Base-by-base conservation (phyloP, 2,329 filamentous ascomycete species). In the Calonectria crousiana region DNA sequence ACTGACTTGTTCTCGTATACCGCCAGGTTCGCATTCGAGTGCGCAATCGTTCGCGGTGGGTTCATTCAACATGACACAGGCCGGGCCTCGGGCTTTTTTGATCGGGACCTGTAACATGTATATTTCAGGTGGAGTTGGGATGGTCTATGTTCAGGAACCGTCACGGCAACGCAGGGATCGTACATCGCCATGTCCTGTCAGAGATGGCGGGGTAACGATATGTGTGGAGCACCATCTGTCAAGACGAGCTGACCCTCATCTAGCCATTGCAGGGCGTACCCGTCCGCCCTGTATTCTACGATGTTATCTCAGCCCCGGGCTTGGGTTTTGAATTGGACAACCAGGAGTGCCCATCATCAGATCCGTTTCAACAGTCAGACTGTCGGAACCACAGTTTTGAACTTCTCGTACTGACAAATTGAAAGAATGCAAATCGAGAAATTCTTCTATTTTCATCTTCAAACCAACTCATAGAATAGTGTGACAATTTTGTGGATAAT, bases 61-160 rank as follows among this genome's bases (percentile, higher is more conserved):
- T 20, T 41, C 34, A 26, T 18, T 62, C 56, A 41, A 62, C 34
- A 62, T 62, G 56, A 62, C 18, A 23, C 38, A 6, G 13, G 14
- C 56, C 41, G 41, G 23, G n/a, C 14, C 56, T 38, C 36, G n/a
- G 14, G 5, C 44, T 47, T 28, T 62, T 41, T 26, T 16, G n/a
- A 30, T 62, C 36, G 23, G 34, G 56, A 62, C 56, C 56, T 62
- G 56, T 62, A 62, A 62, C 36, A 62, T 20, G 14, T 62, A 62
- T 10, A 62, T 28, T 62, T 23, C 18, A 20, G 23, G 56, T 62
- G 56, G 56, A 62, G 56, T 62, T 62, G 34, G 26, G 34, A 28
- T 62, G 34, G 23, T 62, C 56, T 18, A 62, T 18, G 56, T 62
- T 62, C 56, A 41, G 56, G 56, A 62, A 62, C 56, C 20, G 28